phyloP scores from a whole-genome alignment of 2,329 filamentous ascomycete genomes.

The Epichloe sylvatica region DNA sequence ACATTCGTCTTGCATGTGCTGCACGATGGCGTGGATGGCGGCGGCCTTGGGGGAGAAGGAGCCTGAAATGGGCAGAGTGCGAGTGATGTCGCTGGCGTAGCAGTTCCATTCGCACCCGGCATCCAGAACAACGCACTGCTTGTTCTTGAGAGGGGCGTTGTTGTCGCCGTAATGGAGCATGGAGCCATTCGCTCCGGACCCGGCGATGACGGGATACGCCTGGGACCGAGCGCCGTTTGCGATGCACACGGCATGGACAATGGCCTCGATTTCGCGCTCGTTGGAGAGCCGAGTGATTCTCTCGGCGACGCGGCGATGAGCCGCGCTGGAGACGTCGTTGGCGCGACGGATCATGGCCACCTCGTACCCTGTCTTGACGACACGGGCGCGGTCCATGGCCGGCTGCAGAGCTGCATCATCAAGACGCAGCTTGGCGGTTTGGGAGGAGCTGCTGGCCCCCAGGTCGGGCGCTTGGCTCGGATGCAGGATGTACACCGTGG shows the following conservation, averaged over 20 bases:
- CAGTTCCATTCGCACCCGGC: conserved; percentile 74
- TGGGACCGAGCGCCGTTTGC: conserved; percentile 59
- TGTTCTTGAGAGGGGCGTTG: conserved; percentile 52
- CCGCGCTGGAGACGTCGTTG: conserved; percentile 63
- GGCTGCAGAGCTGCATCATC: conserved; percentile 42
- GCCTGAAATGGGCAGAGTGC: conserved; percentile 68
- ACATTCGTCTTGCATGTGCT: conserved; percentile 66
- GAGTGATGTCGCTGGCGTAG: conserved; percentile 83
- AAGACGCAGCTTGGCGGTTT: conserved; percentile 22
- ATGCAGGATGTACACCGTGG: conserved; percentile 32
- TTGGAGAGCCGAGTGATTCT: conserved; percentile 50
- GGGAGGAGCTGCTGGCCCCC: neutral
- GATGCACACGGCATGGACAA: conserved; percentile 61
- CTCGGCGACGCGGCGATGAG: conserved; percentile 59
- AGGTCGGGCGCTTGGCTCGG: conserved; percentile 24
- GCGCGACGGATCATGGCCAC: conserved; percentile 68
- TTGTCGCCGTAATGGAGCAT: conserved; percentile 82
- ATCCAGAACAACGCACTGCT: conserved; percentile 69
- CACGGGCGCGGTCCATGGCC: conserved; percentile 67
- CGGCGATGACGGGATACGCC: conserved; percentile 82
- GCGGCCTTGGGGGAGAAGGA: conserved; percentile 53
- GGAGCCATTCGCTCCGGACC: conserved; percentile 65
- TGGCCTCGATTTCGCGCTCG: conserved; percentile 71
- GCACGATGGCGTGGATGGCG: conserved; percentile 63
- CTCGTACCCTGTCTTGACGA: conserved; percentile 78